A percentile compares a stretch with the other conserved stretches of the same genome.
Conservation (phyloP, 768 basidiomycete species). For the Gelatoporia subvermispora region DNA sequence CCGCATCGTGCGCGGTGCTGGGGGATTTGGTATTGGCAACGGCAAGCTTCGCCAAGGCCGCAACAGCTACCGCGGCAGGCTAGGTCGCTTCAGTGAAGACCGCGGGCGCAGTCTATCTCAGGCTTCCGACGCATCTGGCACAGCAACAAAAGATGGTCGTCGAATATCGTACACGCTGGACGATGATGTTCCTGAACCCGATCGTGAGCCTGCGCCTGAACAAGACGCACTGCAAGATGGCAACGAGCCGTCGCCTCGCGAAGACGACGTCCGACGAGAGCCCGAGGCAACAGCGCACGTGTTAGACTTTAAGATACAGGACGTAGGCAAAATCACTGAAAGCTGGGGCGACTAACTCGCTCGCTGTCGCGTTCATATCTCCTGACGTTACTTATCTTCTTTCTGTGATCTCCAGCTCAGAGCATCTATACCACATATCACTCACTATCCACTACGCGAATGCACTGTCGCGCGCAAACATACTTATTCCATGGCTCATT, state of each 20-base stretch:
- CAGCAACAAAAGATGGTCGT: neutral
- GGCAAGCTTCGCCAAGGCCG: slow-evolving; percentile 3
- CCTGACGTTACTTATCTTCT: neutral
- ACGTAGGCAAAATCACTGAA: slow-evolving; percentile 27
- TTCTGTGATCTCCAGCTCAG: too few species aligned
- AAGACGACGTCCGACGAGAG: neutral
- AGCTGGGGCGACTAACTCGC: slow-evolving; percentile 27
- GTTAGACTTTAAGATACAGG: slow-evolving; percentile 19
- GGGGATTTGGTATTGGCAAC: slow-evolving; percentile 15
- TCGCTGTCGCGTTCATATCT: neutral
- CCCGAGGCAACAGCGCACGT: neutral
- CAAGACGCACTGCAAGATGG: neutral
- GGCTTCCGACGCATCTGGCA: slow-evolving; percentile 1
- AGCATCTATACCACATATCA: too few species aligned
- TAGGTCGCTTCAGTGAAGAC: slow-evolving; percentile 14
- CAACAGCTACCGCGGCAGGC: slow-evolving; percentile 14
- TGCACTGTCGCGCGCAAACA: neutral
- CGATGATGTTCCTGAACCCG: neutral
- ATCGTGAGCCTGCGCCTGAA: slow-evolving; percentile 1
- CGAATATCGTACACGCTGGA: neutral
- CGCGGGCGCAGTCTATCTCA: neutral
- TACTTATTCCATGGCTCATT: neutral
- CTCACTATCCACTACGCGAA: neutral
- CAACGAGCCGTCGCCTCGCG: neutral
- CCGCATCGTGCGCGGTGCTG: slow-evolving; percentile 20